Conservation (phyloP, 2,329 filamentous ascomycete genomes). For the Stagonosporopsis cucurbitacearum region DNA sequence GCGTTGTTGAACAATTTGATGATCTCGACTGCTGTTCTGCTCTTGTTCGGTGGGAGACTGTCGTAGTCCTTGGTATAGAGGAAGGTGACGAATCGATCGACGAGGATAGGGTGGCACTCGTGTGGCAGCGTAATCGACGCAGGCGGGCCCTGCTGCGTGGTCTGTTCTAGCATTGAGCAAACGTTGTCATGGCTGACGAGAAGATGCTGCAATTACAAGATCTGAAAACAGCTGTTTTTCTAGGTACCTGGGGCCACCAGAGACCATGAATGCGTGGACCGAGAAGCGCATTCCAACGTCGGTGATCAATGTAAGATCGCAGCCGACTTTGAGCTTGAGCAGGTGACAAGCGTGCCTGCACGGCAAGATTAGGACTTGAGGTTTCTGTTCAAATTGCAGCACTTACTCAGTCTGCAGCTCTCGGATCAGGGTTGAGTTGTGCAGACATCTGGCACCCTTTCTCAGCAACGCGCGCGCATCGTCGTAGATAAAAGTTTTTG, state of each 20-base stretch:
- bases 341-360: neutral
- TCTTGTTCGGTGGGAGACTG: neutral
- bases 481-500: neutral
- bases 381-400: too few species aligned
- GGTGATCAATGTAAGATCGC: neutral
- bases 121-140: neutral
- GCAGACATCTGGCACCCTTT: neutral
- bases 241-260: neutral
- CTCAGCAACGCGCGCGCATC: neutral
- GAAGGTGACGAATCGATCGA: constrained; percentile 22
- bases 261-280: neutral
- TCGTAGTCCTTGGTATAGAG: constrained; percentile 23
- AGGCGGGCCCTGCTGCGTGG: neutral
- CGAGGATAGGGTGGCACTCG: constrained; percentile 15
- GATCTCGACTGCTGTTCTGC: neutral
- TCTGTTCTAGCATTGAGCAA: neutral
- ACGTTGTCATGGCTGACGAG: neutral
- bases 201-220: neutral
- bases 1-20: neutral
- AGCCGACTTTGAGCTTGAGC: neutral
- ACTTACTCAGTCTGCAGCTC: neutral
- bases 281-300: neutral
- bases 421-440: neutral
- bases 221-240: neutral
- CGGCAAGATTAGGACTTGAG: neutral